Evolutionary conservation across 768 basidiomycete species (phyloP), one percentile per base, ranked within the genome.

Genomic region (Pluteus cervinus): DNA sequence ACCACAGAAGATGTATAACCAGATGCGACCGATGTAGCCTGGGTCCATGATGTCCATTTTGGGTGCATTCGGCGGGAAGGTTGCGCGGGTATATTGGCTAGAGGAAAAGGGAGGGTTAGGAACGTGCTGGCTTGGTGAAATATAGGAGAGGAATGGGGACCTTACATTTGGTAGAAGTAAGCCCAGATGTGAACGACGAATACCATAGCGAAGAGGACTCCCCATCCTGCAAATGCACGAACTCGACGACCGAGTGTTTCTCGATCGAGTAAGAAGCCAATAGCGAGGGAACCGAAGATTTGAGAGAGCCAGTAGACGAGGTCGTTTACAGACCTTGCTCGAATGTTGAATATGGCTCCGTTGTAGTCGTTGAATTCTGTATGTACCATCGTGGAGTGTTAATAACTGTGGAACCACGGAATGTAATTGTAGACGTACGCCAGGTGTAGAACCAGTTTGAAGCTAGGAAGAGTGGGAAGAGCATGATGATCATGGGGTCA

Each of bases 361-460:
- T 88, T 90, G 57, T 69, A 88, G 36, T 76, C 82, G 44, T 83
- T 86, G 60, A 82, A 81, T 57, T 87, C 81, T 85, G 42, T 37
- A 51, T 24, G 15, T 10, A 5, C n/a, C n/a, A n/a, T n/a, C n/a
- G n/a, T n/a, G n/a, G 25, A 15, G 16, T 17, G 18, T 39, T 26
- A 43, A 40, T 10, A 29, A 29, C 23, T 36, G 39, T 22, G 32
- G n/a, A n/a, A 16, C 17, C 26, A 26, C n/a, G 31, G 4, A 24
- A 17, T 18, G 29, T 21, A 37, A 24, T 2, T 10, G 11, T 29
- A 25, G 11, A 55, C 79, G 51, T 42, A 84, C 82, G 84, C 82
- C 82, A 88, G 3, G 85, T 80, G 52, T 86, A 86, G 60, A 86
- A 86, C 73, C 81, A 87, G 55, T 87, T 87, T 26, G 79, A 81